Conservation (phyloP, 148 eudicot genomes). For the Salicornia ramosissima region DNA sequence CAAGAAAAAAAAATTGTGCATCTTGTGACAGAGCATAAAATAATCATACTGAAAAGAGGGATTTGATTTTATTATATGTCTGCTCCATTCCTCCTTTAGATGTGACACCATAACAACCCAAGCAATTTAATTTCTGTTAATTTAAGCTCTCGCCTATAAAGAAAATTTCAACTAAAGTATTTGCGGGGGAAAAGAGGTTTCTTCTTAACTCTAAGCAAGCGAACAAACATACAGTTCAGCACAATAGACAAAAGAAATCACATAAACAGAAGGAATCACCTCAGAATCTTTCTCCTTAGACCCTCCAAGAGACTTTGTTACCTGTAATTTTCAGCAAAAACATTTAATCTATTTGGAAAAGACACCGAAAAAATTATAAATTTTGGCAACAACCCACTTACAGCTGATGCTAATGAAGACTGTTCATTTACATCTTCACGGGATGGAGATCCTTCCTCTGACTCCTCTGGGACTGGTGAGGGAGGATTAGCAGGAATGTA, state of each 20-base stretch:
- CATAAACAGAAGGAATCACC: conserved; percentile 30
- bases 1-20: not conserved
- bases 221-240: not conserved
- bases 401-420: conserved; percentile 47
- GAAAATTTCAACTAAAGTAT: not conserved
- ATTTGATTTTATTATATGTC: not conserved
- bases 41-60: not conserved
- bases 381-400: conserved; percentile 28
- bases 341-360: not conserved
- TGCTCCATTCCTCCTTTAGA: not conserved
- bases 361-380: not conserved
- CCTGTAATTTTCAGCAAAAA: conserved; percentile 33
- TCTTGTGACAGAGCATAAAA: not conserved
- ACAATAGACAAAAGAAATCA: not conserved
- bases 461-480: conserved; percentile 89
- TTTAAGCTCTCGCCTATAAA: not conserved
- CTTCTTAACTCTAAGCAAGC: not conserved
- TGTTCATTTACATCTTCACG: conserved; percentile 56
- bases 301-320: conserved; percentile 39
- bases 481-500: conserved; percentile 87
- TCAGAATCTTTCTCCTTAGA: conserved; percentile 51
- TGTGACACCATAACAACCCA: not conserved
- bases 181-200: not conserved
- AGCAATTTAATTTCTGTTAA: not conserved
- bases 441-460: conserved; percentile 88